A percentile compares a stretch with the other conserved stretches of the same genome.
phyloP scores from a whole-genome alignment of 371 early-diverging fungal genomes.

The Catenaria anguillulae region DNA sequence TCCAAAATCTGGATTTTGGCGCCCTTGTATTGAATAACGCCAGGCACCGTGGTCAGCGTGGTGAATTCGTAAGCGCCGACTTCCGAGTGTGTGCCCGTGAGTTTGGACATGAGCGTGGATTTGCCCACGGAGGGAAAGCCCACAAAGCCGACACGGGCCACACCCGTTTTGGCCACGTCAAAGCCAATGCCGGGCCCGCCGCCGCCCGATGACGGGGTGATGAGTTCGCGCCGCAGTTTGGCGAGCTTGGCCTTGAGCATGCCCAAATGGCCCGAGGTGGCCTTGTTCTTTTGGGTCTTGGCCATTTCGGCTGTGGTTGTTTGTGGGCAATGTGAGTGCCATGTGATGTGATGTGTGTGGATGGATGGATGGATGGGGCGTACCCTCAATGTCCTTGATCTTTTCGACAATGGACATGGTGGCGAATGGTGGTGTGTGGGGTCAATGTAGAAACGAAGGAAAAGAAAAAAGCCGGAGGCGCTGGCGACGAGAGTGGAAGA shows the following conservation, averaged over 20 bases:
- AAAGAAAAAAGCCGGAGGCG: too few relatives aligned
- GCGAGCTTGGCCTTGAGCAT: constrained; percentile 93
- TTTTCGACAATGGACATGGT: constrained; percentile 46
- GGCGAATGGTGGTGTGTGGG: background rate
- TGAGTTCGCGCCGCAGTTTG: constrained; percentile 82
- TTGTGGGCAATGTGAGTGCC: constrained; percentile 7
- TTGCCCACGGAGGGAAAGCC: constrained; percentile 99
- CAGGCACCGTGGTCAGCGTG: constrained; percentile 95
- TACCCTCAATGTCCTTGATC: constrained; percentile 74
- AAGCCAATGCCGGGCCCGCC: constrained; percentile 91
- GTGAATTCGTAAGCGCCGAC: constrained; percentile 97
- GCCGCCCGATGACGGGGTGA: constrained; percentile 63
- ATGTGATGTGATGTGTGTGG: background rate
- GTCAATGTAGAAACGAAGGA: background rate
- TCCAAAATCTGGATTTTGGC: constrained; percentile 83
- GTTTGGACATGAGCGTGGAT: constrained; percentile 85
- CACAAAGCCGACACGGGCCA: constrained; percentile 11
- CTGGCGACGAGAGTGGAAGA: too few relatives aligned
- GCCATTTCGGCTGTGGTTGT: constrained; percentile 41
- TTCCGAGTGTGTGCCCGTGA: constrained; percentile 92
- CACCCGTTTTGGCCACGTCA: constrained; percentile 45
- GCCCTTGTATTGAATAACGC: constrained; percentile 86
- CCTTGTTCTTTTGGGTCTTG: constrained; percentile 59
- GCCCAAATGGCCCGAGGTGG: constrained; percentile 95
- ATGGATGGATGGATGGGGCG: background rate